Percentiles rank a stretch among this genome's conserved stretches.
Evolutionary conservation across 2,329 filamentous ascomycete genomes (phyloP).

Genomic region (Xylariaceae sp.): DNA sequence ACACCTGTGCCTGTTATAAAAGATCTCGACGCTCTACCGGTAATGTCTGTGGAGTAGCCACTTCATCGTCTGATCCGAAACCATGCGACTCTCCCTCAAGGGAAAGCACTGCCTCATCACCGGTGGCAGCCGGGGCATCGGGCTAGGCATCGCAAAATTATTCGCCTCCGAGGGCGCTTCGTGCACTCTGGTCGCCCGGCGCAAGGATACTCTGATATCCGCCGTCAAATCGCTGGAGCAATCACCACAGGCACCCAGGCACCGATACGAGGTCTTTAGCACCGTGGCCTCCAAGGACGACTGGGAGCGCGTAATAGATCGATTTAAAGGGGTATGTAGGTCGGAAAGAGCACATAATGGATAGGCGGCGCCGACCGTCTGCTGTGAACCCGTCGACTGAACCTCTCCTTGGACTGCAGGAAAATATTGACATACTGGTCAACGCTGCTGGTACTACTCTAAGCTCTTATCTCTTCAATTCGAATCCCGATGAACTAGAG

Average conservation of each 20-base stretch:
- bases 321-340: neutral
- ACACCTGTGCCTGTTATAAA: too few species aligned
- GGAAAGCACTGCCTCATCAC: constrained; percentile 59
- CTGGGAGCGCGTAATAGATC: constrained; percentile 17
- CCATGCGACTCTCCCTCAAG: constrained; percentile 33
- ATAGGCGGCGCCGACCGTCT: neutral
- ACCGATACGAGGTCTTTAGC: constrained; percentile 22
- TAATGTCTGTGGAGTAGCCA: too few species aligned
- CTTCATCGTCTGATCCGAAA: neutral
- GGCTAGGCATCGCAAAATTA: constrained; percentile 60
- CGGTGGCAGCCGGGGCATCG: constrained; percentile 68
- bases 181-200: constrained; percentile 59
- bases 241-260: neutral
- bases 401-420: constrained; percentile 11
- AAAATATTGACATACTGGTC: constrained; percentile 57
- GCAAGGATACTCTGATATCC: constrained; percentile 41
- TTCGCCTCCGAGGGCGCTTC: constrained; percentile 60
- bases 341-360: neutral
- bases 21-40: too few species aligned
- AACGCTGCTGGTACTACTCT: constrained; percentile 77
- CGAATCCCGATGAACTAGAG: constrained; percentile 47
- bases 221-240: constrained; percentile 35
- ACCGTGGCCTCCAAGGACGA: constrained; percentile 20
- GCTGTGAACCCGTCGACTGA: neutral
- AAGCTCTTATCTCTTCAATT: constrained; percentile 57